phyloP scores from a whole-genome alignment of 768 basidiomycete genomes.

The Amanita pseudoporphyria region DNA sequence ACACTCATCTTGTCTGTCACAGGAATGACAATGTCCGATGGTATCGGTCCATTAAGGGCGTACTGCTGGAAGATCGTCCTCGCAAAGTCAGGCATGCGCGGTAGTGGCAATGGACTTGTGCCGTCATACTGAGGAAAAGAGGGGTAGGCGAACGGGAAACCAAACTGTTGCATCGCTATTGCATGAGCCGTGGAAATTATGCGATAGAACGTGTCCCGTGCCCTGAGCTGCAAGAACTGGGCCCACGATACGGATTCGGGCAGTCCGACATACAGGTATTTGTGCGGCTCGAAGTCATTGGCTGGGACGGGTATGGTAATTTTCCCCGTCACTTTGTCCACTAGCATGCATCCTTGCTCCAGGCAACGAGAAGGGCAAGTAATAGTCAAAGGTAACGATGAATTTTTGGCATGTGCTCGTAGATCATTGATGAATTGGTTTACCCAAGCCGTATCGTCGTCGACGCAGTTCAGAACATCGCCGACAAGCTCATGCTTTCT shows the following conservation, averaged over 20 bases:
- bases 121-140: conserved; percentile 5
- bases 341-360: conserved; percentile 4
- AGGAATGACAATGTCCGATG: not conserved
- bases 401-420: conserved; percentile 4
- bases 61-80: conserved; percentile 6
- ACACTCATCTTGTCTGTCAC: not conserved
- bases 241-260: not conserved
- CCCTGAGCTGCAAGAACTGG: conserved; percentile 1
- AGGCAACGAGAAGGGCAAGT: conserved; percentile 5
- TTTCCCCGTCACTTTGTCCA: conserved; percentile 5
- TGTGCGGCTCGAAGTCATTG: not conserved
- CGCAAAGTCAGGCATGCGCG: conserved; percentile 3
- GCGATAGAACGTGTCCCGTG: conserved; percentile 2
- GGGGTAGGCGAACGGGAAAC: conserved; percentile 6
- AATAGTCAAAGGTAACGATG: conserved; percentile 3
- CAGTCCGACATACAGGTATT: not conserved
- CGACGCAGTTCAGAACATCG: conserved; percentile 16
- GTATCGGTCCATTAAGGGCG: conserved; percentile 3
- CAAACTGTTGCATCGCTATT: conserved; percentile 4
- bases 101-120: not conserved
- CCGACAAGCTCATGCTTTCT: conserved; percentile 23
- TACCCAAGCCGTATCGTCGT: conserved; percentile 4
- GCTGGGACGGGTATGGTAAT: conserved; percentile 7
- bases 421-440: conserved; percentile 4
- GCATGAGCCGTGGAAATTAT: conserved; percentile 6